Evolutionary conservation across 257 asterid species (phyloP).

Genomic region (Capsicum chinense): DNA sequence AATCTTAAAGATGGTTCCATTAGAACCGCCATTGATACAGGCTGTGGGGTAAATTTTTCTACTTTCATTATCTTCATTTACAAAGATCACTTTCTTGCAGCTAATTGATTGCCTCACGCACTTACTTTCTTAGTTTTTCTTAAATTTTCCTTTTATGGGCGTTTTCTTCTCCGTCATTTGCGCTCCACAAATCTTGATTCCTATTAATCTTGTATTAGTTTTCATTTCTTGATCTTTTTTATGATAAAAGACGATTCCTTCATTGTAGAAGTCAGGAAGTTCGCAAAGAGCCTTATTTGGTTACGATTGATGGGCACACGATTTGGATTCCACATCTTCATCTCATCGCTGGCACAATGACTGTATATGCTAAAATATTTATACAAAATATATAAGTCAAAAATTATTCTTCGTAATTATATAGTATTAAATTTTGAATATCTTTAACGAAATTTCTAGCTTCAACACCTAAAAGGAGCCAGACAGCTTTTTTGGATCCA

Average conservation of each 20-base stretch:
- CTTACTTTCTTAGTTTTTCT: background rate
- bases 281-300: background rate
- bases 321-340: background rate
- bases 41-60: constrained; percentile 72
- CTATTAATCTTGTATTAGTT: background rate
- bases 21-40: constrained; percentile 93
- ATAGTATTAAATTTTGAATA: too few relatives aligned
- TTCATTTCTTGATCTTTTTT: background rate
- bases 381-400: too few relatives aligned
- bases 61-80: background rate
- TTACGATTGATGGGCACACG: background rate
- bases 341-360: background rate
- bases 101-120: constrained; percentile 18
- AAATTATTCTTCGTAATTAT: too few relatives aligned
- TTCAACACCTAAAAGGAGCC: background rate
- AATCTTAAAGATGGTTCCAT: constrained; percentile 73
- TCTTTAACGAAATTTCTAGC: too few relatives aligned
- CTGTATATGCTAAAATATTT: too few relatives aligned
- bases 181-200: background rate
- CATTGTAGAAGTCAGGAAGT: background rate
- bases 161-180: background rate
- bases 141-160: background rate
- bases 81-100: background rate
- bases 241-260: background rate
- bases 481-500: background rate